A percentile compares a stretch with the other conserved stretches of the same genome.
phyloP scores from a whole-genome alignment of 2,329 filamentous ascomycete species.

The Leptodontidium sp. region DNA sequence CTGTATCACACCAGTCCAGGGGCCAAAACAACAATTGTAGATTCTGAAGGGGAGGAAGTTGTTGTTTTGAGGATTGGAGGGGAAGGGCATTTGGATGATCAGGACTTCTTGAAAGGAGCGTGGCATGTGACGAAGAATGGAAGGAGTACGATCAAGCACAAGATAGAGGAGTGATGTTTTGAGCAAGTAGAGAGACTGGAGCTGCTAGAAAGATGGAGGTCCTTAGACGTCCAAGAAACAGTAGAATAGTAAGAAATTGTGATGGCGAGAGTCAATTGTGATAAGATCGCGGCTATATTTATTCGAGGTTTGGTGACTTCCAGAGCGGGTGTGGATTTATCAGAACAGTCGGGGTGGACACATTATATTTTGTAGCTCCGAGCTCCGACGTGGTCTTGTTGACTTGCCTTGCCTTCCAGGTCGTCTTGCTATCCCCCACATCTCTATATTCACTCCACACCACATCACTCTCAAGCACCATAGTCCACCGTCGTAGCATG shows the following conservation, averaged over 20 bases:
- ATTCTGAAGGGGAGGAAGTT: conserved; percentile 47
- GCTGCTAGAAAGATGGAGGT: not conserved
- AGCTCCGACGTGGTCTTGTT: conserved; percentile 6
- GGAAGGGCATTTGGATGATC: conserved; percentile 17
- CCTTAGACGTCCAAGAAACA: too few species aligned
- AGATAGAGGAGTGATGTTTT: conserved; percentile 53
- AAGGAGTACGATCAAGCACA: conserved; percentile 21
- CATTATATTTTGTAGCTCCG: not conserved
- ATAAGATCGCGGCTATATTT: too few species aligned
- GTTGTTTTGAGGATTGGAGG: conserved; percentile 12
- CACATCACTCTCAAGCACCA: too few species aligned
- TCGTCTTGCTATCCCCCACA: too few species aligned
- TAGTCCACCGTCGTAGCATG: conserved; percentile 34
- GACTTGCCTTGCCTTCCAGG: not conserved
- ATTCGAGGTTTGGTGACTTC: too few species aligned
- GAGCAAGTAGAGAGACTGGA: not conserved
- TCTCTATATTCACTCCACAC: too few species aligned
- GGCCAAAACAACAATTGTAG: conserved; percentile 53
- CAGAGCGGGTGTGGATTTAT: too few species aligned
- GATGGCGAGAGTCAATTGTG: too few species aligned
- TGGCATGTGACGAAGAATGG: conserved; percentile 22
- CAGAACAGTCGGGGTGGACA: too few species aligned
- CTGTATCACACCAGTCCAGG: conserved; percentile 55
- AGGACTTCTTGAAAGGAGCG: conserved; percentile 16
- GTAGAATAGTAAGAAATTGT: too few species aligned